Base-by-base conservation (phyloP, 768 basidiomycete species). In the Stropharia rugosoannulata region DNA sequence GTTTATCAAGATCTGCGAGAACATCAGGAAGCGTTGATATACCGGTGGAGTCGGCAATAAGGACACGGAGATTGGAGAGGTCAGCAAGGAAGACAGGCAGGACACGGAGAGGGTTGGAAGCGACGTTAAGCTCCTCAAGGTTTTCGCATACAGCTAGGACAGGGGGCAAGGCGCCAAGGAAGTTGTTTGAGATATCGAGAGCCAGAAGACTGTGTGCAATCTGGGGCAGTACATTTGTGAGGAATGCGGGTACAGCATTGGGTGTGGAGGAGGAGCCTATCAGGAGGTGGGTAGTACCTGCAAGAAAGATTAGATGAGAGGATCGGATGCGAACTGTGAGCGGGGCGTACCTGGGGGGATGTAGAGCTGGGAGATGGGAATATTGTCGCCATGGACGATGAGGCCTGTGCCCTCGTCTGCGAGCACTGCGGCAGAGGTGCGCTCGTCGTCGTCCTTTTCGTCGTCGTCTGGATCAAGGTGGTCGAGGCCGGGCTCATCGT, bases 251-350 rank as follows among this genome's bases (percentile, higher is more conserved):
- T 54, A 98, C 81, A 49, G 81, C 83, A 63, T 86, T 90, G 37
- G 90, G 91, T 3, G 86, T 90, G 56, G 73, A 77, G 1, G 88
- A 90, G 16, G 86, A 86, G n/a, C 90, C 86, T 39, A 99, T 82
- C 29, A 98, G 80, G 46, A 99, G 81, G 78, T 99, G 96, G 0
- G 96, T 99, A 16, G 94, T 94, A 15, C 89, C 96, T 98, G 65
- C 25, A 48, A 55, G 54, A 50, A 36, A 36, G 36, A 53, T 43
- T 22, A 58, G 25, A 52, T 44, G 32, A 36, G 47, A 22, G 40
- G 41, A 6, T 40, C 59, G 54, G 46, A 18, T 56, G 42, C 55
- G n/a, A 15, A 51, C 40, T 32, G 44, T 41, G 37, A 52, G 41
- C 54, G 52, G 40, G 46, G 35, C 86, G 63, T 67, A 95, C 94